phyloP scores from a whole-genome alignment of 768 basidiomycete species.

The Lactarius hengduanensis region DNA sequence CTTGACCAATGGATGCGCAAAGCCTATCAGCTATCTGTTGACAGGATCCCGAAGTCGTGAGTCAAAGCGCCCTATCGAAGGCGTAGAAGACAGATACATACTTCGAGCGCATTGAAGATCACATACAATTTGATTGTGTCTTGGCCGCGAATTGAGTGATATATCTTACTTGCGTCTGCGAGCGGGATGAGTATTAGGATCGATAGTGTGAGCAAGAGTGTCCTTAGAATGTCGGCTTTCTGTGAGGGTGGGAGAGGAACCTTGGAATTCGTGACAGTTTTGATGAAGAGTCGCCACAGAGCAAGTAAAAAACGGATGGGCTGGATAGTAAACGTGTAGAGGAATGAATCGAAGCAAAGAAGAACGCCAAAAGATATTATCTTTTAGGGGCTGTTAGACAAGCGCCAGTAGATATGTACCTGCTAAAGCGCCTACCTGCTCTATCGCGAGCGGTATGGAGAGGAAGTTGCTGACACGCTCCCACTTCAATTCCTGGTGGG shows the following conservation, averaged over 20 bases:
- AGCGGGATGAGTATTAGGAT: constrained; percentile 73
- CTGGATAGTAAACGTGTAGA: constrained; percentile 96
- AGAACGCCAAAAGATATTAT: constrained; percentile 90
- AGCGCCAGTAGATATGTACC: not conserved
- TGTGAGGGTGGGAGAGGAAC: constrained; percentile 76
- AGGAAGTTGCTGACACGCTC: constrained; percentile 96
- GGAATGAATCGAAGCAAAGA: constrained; percentile 93
- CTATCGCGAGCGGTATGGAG: constrained; percentile 86
- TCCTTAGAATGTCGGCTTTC: constrained; percentile 89
- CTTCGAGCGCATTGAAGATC: constrained; percentile 98
- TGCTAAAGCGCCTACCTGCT: constrained; percentile 62
- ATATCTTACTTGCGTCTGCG: constrained; percentile 96
- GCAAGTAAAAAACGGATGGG: constrained; percentile 84
- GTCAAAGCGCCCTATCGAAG: not conserved
- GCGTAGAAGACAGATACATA: constrained; percentile 40
- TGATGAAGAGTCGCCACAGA: constrained; percentile 50
- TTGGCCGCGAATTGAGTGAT: constrained; percentile 95
- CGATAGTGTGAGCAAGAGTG: constrained; percentile 70
- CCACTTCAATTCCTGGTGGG: constrained; percentile 92
- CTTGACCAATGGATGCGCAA: constrained; percentile 96
- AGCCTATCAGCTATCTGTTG: constrained; percentile 88
- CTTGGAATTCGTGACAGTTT: constrained; percentile 46
- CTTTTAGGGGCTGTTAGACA: constrained; percentile 39
- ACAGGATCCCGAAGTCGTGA: not conserved
- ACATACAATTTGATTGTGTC: constrained; percentile 99